Conservation (phyloP, 352 stramenopile species). For the Phytophthora niederhauseri region DNA sequence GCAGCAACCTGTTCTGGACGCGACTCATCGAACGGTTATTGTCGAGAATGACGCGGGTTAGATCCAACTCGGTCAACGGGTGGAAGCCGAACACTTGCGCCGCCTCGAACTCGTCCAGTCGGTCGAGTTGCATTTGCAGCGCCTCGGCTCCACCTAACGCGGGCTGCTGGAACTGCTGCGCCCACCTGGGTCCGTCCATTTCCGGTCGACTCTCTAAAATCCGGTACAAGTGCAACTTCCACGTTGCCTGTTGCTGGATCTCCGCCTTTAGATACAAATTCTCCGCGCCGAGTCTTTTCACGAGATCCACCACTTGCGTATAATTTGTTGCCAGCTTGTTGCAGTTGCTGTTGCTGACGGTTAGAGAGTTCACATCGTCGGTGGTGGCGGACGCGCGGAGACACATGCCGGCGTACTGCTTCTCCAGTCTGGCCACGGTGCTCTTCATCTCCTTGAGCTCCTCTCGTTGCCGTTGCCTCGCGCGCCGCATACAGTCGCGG, state of each 20-base stretch:
- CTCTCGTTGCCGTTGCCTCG: conserved; percentile 48
- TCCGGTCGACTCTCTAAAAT: conserved; percentile 39
- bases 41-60: conserved; percentile 47
- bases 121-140: conserved; percentile 34
- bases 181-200: conserved; percentile 25
- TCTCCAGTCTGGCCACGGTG: conserved; percentile 41
- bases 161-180: conserved; percentile 31
- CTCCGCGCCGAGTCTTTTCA: conserved; percentile 47
- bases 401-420: conserved; percentile 45
- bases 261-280: conserved; percentile 51
- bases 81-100: conserved; percentile 46
- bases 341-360: background rate
- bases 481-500: conserved; percentile 44
- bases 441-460: conserved; percentile 47
- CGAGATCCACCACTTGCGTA: conserved; percentile 28
- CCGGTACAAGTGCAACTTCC: conserved; percentile 47
- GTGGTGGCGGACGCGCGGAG: conserved; percentile 22
- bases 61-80: conserved; percentile 35
- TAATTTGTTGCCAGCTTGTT: conserved; percentile 26
- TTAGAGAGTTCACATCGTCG: conserved; percentile 12
- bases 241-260: conserved; percentile 46
- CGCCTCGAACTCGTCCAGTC: conserved; percentile 41
- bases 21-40: conserved; percentile 38
- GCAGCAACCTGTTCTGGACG: conserved; percentile 41
- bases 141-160: conserved; percentile 21